These are phyloP conservation scores for Gnomoniopsis sp. DNA, from an alignment of 2,329 filamentous ascomycete species.

Conservation along the genomic window DNA sequence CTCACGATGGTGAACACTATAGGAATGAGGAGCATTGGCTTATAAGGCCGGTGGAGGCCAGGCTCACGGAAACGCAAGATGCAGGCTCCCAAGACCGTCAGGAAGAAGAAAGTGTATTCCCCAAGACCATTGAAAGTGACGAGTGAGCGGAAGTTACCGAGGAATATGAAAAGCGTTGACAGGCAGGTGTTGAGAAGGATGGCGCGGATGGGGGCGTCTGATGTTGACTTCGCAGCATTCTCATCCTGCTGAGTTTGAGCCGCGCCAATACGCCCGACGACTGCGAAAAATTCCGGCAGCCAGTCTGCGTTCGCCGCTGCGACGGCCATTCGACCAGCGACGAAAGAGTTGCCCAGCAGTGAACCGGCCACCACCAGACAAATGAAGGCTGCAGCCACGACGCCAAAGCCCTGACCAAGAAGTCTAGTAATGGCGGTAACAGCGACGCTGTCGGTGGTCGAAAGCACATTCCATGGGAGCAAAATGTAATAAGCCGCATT, in stretches of 20 bases:
- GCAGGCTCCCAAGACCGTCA: constrained; percentile 57
- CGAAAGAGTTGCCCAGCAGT: constrained; percentile 60
- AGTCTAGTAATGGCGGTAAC: constrained; percentile 57
- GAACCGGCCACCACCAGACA: constrained; percentile 61
- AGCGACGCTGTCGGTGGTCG: constrained; percentile 58
- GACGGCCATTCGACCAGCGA: constrained; percentile 58
- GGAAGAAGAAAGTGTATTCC: constrained; percentile 62
- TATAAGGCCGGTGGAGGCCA: constrained; percentile 51
- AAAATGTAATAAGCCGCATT: constrained; percentile 63
- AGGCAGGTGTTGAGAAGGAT: constrained; percentile 46
- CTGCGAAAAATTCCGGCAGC: constrained; percentile 43
- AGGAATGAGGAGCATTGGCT: constrained; percentile 48
- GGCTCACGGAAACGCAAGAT: constrained; percentile 56
- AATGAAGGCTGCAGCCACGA: constrained; percentile 52
- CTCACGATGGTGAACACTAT: constrained; percentile 54
- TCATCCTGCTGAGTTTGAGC: constrained; percentile 11
- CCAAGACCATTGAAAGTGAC: constrained; percentile 58
- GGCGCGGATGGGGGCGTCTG: constrained; percentile 53
- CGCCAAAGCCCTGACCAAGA: constrained; percentile 50
- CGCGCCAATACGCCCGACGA: constrained; percentile 41
- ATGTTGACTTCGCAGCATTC: constrained; percentile 21
- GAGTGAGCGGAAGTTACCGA: constrained; percentile 59
- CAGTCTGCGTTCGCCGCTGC: constrained; percentile 52
- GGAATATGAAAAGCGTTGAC: constrained; percentile 54
- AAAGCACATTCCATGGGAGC: constrained; percentile 56